These are phyloP conservation scores for Zygosaccharomyces gambellarensis DNA, from an alignment of 805 yeast species.

Conservation along the genomic window DNA sequence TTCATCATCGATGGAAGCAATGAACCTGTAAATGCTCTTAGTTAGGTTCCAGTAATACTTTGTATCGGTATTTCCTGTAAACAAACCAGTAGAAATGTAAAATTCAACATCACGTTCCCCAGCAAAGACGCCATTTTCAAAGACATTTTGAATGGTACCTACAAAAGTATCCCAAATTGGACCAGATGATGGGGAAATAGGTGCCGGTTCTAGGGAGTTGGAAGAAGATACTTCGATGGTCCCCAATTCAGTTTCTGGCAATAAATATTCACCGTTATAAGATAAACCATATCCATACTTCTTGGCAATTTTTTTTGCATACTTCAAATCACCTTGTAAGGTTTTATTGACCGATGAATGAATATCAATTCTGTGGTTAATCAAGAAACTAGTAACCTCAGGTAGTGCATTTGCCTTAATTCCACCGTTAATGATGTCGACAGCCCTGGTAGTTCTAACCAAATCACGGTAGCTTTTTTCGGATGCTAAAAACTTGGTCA, in stretches of 20 bases:
- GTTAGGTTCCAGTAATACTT: constrained; percentile 59
- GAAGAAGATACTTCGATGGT: constrained; percentile 24
- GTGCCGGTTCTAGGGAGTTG: constrained; percentile 37
- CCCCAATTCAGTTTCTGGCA: constrained; percentile 30
- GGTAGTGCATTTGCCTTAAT: constrained; percentile 75
- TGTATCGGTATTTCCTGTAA: constrained; percentile 64
- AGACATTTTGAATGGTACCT: constrained; percentile 52
- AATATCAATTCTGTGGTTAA: constrained; percentile 62
- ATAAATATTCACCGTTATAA: constrained; percentile 20
- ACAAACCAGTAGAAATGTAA: constrained; percentile 44
- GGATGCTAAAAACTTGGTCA: constrained; percentile 26
- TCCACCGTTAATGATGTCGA: constrained; percentile 66
- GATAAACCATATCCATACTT: constrained; percentile 46
- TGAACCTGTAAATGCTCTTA: constrained; percentile 53
- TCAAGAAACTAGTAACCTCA: constrained; percentile 47
- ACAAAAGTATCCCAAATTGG: constrained; percentile 42
- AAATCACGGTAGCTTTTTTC: constrained; percentile 34
- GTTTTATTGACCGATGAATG: constrained; percentile 48
- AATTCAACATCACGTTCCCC: constrained; percentile 21
- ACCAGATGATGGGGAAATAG: constrained; percentile 36
- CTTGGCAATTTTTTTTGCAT: constrained; percentile 42
- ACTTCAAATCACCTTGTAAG: constrained; percentile 35
- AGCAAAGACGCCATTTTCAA: constrained; percentile 43
- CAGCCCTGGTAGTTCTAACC: constrained; percentile 61
- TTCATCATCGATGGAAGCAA: constrained; percentile 21